Percentiles rank a stretch among this genome's conserved stretches.
Evolutionary conservation across 495 filamentous ascomycete genomes (phyloP).

Genomic region (Terfezia claveryi): DNA sequence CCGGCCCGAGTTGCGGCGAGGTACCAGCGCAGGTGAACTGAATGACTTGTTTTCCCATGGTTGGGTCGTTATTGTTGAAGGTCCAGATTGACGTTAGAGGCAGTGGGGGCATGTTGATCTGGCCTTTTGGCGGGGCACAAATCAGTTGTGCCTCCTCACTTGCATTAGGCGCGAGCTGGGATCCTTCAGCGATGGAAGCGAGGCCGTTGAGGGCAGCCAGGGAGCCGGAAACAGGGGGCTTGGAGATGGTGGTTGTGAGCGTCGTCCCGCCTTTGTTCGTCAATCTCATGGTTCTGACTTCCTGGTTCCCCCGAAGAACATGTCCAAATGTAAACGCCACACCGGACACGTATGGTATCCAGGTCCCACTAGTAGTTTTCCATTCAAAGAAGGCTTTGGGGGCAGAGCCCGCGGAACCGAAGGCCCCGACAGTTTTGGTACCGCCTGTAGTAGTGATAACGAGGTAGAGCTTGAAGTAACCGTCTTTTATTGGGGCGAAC

Average conservation of each 20-base stretch:
- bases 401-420: constrained; percentile 16
- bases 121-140: constrained; percentile 24
- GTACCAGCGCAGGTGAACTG: constrained; percentile 18
- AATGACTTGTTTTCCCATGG: constrained; percentile 19
- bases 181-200: constrained; percentile 22
- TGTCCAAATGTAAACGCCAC: constrained; percentile 21
- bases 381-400: constrained; percentile 22
- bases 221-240: constrained; percentile 23
- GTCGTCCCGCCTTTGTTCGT: constrained; percentile 21
- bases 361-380: constrained; percentile 17
- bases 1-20: constrained; percentile 15
- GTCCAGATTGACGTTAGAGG: constrained; percentile 13
- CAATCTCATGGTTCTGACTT: constrained; percentile 19
- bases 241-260: constrained; percentile 24
- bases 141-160: constrained; percentile 17
- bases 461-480: constrained; percentile 19
- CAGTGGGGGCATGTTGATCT: constrained; percentile 22
- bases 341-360: constrained; percentile 18
- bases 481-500: constrained; percentile 15
- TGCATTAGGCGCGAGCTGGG: constrained; percentile 15
- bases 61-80: constrained; percentile 22
- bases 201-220: constrained; percentile 22
- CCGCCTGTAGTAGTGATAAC: constrained; percentile 16
- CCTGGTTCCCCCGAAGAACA: constrained; percentile 16
- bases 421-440: constrained; percentile 14